Conservation (phyloP, 441 rosid species). For the Aleurites moluccanus region DNA sequence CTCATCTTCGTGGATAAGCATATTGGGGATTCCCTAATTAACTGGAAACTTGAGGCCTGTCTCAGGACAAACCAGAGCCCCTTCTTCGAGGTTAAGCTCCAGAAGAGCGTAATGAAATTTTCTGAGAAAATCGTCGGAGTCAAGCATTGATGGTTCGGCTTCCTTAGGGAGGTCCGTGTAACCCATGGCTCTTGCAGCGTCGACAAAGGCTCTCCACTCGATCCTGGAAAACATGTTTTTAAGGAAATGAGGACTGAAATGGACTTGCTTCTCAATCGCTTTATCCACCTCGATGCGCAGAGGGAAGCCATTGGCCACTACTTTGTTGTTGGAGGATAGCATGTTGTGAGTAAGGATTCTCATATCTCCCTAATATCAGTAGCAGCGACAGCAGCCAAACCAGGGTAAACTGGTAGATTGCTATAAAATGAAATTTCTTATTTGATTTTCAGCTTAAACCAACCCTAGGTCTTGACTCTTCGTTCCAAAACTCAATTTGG, state of each 20-base stretch:
- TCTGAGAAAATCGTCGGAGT: slow-evolving; percentile 61
- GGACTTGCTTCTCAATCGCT: slow-evolving; percentile 56
- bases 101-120: slow-evolving; percentile 84
- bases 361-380: slow-evolving; percentile 34
- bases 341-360: slow-evolving; percentile 95
- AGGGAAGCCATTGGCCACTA: slow-evolving; percentile 75
- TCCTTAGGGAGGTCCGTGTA: too few species aligned
- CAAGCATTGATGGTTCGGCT: slow-evolving; percentile 39
- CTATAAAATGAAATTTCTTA: not conserved
- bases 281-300: slow-evolving; percentile 57
- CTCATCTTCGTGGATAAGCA: too few species aligned
- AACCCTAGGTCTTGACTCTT: not conserved
- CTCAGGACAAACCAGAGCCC: too few species aligned
- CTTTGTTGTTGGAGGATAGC: slow-evolving; percentile 85
- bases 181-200: slow-evolving; percentile 65
- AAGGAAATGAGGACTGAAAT: slow-evolving; percentile 71
- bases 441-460: not conserved
- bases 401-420: not conserved
- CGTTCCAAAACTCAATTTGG: not conserved
- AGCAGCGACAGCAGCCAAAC: not conserved
- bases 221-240: slow-evolving; percentile 61
- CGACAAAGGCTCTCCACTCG: slow-evolving; percentile 76
- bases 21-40: too few species aligned
- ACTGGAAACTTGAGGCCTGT: too few species aligned
- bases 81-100: too few species aligned